A percentile compares a stretch with the other conserved stretches of the same genome.
These are phyloP conservation scores for Suillus placidus DNA, from an alignment of 768 basidiomycete species.

Conservation along the genomic window DNA sequence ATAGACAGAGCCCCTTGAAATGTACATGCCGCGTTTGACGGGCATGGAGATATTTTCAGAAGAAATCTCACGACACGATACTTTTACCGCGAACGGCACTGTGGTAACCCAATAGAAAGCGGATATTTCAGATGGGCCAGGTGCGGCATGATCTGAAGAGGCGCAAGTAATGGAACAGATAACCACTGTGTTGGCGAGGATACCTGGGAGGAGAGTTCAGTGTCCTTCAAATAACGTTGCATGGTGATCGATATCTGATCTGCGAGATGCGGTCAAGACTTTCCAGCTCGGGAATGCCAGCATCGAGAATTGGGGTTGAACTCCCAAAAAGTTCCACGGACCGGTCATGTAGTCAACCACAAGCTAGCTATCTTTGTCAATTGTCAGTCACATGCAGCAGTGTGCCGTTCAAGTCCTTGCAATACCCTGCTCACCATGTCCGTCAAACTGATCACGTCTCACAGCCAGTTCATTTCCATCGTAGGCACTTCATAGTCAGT, in stretches of 20 bases:
- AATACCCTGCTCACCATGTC: slow-evolving; percentile 2
- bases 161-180: neutral
- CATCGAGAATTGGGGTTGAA: neutral
- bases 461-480: slow-evolving; percentile 6
- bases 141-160: neutral
- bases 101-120: neutral
- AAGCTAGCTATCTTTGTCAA: neutral
- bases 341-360: neutral
- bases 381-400: neutral
- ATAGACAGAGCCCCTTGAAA: neutral
- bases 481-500: slow-evolving; percentile 7
- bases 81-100: neutral
- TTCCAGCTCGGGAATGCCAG: neutral
- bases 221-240: neutral
- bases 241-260: neutral
- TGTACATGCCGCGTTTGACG: neutral
- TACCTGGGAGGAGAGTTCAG: neutral
- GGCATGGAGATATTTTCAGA: neutral
- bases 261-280: neutral
- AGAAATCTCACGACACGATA: neutral
- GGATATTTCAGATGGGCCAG: neutral
- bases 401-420: too few relatives aligned
- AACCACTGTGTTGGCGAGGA: neutral
- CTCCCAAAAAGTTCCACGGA: slow-evolving; percentile 1
- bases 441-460: slow-evolving; percentile 11